Conservation (phyloP, 805 yeast genomes). For the Jamesozyma piceae region DNA sequence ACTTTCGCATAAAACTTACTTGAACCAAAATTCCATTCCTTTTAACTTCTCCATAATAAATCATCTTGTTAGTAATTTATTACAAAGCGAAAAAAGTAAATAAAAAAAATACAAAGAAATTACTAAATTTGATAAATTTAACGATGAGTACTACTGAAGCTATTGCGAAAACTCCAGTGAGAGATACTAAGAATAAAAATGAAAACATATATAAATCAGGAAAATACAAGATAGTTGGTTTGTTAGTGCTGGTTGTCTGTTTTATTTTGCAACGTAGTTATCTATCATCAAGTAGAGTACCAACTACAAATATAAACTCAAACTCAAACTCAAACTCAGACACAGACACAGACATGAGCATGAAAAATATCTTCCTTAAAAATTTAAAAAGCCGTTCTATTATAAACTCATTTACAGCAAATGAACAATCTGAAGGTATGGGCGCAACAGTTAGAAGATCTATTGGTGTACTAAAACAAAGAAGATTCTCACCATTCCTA, state of each 20-base stretch:
- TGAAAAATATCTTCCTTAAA: not conserved
- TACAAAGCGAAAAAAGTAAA: not conserved
- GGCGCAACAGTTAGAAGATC: conserved; percentile 84
- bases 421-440: conserved; percentile 73
- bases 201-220: not conserved
- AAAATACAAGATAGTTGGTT: not conserved
- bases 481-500: conserved; percentile 74
- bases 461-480: conserved; percentile 55
- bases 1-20: too few species aligned
- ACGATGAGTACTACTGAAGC: not conserved
- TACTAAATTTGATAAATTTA: not conserved
- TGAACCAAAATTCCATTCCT: too few species aligned
- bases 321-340: too few species aligned
- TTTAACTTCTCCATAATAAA: too few species aligned
- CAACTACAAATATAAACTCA: not conserved
- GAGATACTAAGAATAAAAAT: not conserved
- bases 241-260: not conserved
- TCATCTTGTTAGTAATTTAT: not conserved
- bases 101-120: not conserved
- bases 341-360: too few species aligned
- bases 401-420: conserved; percentile 45
- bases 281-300: not conserved
- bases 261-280: not conserved
- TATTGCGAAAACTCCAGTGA: not conserved
- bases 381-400: conserved; percentile 33